These are phyloP conservation scores for Crithidia fasciculata DNA, from an alignment of 208 protist genomes.

Conservation along the genomic window DNA sequence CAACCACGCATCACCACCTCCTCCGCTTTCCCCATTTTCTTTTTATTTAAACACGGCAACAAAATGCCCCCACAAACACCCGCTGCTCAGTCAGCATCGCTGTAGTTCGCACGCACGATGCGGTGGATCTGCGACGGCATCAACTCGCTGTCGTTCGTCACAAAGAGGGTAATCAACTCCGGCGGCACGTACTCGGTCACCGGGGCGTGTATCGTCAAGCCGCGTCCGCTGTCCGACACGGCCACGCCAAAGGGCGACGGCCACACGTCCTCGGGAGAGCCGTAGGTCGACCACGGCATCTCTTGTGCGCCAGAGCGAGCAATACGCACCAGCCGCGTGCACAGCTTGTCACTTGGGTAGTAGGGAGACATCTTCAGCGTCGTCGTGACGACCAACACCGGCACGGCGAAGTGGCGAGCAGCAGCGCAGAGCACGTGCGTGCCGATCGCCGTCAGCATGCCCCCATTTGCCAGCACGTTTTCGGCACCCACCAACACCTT, in stretches of 20 bases:
- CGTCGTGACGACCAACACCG: slow-evolving; percentile 95
- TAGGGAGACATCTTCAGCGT: slow-evolving; percentile 97
- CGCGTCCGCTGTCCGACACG: slow-evolving; percentile 33
- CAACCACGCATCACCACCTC: no score
- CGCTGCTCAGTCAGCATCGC: slow-evolving; percentile 88
- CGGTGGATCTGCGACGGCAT: slow-evolving; percentile 97
- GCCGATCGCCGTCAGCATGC: slow-evolving; percentile 94
- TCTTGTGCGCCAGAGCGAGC: slow-evolving; percentile 73
- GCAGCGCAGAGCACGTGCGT: slow-evolving; percentile 95
- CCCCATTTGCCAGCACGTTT: slow-evolving; percentile 97
- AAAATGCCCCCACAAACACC: background rate
- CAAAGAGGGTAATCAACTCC: slow-evolving; percentile 96
- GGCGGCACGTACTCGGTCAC: slow-evolving; percentile 98
- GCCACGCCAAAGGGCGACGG: slow-evolving; percentile 50
- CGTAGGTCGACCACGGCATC: slow-evolving; percentile 87
- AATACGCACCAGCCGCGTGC: slow-evolving; percentile 84
- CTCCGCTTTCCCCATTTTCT: no score
- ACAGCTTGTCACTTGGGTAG: slow-evolving; percentile 95
- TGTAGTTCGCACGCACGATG: slow-evolving; percentile 96
- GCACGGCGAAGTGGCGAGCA: slow-evolving; percentile 95
- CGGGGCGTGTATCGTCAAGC: slow-evolving; percentile 90
- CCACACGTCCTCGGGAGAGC: slow-evolving; percentile 67
- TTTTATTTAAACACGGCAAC: no score
- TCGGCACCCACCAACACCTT: slow-evolving; percentile 97
- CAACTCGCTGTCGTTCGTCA: slow-evolving; percentile 95